Evolutionary conservation across 1,284 basidiomycete species (phyloP), one percentile per base, ranked within the genome.

Genomic region (Entoloma clypeatum): DNA sequence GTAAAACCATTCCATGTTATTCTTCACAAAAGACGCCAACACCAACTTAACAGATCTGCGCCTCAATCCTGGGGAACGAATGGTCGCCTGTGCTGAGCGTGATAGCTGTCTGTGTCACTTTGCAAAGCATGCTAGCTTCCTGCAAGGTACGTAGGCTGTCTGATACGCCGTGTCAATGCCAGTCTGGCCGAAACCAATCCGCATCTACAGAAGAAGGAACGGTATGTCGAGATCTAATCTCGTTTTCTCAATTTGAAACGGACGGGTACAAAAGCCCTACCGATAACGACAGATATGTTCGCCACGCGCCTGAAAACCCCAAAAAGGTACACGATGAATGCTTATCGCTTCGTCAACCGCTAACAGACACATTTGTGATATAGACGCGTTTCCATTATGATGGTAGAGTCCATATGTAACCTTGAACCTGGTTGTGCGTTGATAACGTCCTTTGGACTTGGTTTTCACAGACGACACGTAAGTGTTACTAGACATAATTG

Each of bases 81-180:
- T 91, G 87, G 88, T 88, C 86, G 14, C 88, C 88, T 1, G 87
- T 90, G 16, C 63, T 91, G 47, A 87, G 81, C 48, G 85, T 88
- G 19, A 68, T 81, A 26, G 73, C 86, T 3, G 77, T 91, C 28
- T 89, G 86, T 56, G 76, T 90, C 28, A 90, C 87, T 6, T 62
- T 91, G 34, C 87, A 91, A 65, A 89, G 86, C 55, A 91, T 91
- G 87, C 71, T 91, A 43, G 87, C 86, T 14, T 90, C 86, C 8
- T 88, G 84, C 74, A 88, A 85, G 78, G 86, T 86, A 46, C 39
- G 62, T 54, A 29, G 6, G 19, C n/a, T 11, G 10, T 42, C 30
- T 25, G 7, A 36, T 34, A 36, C 19, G 27, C 42, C 26, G 17
- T 22, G 40, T 6, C 32, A 30, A n/a, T 17, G 40, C 6, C 32